Base-by-base conservation (phyloP, 176 grass and related monocot species). In the Aechmea fasciata region DNA sequence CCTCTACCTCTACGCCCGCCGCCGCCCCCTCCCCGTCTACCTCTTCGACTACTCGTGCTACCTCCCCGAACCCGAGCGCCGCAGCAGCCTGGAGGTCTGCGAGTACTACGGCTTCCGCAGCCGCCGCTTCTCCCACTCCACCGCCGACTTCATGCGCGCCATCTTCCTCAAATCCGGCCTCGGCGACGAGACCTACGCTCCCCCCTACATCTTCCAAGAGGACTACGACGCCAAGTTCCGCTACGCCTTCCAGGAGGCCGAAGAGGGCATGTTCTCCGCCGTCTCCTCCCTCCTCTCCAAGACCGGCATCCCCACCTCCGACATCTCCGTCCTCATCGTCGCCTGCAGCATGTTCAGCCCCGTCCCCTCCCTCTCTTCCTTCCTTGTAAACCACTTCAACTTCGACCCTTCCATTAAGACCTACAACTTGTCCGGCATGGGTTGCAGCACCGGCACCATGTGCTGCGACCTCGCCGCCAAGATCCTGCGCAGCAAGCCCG, bases 331-430 rank as follows among this genome's bases (percentile, higher is more conserved):
- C n/a, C 68, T 96, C 53, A 47, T 96, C 14, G 75, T 91, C 9
- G 88, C 77, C 2, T 96, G 91, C 72, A 91, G 87, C 83, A 90
- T 96, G 80, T 96, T 50, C 83, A 72, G 85, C 13, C 88, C 91
- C 0, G 12, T 52, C 23, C 91, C 88, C 2, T 96, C 91, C 19
- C 78, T 86, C 50, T 66, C 83, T 6, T 79, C 88, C 23, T 74
- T 91, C 70, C 78, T 96, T 57, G 64, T 78, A 51, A 77, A 64
- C 9, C 71, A 63, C 0, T 96, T 96, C 72, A 65, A 74, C 26
- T 70, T 91, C 63, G 8, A 15, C 0, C 22, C 75, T 28, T 81
- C 68, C 22, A 75, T 83, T 0, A 91, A 86, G 77, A 50, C 77
- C 1, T 96, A 91, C 80, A 91, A 73, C 71, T 15, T 96, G 12